A percentile compares a stretch with the other conserved stretches of the same genome.
Evolutionary conservation across 176 grass and related monocot species (phyloP).

Genomic region (Tillandsia fasciculata): DNA sequence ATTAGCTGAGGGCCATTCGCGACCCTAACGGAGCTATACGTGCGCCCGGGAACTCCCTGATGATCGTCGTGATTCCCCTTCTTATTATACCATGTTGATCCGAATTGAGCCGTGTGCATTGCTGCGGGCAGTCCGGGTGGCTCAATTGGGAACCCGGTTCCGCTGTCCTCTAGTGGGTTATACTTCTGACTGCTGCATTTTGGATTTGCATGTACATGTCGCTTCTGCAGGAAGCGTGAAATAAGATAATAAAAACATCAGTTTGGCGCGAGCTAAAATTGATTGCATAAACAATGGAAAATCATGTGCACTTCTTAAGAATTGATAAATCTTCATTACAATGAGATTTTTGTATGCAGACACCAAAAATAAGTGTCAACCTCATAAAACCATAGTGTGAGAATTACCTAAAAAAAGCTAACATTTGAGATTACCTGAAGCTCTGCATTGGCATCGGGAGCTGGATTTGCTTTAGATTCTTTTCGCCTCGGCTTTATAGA

Average conservation of each 20-base stretch:
- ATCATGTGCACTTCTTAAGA: too few relatives aligned
- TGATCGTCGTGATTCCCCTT: conserved; percentile 21
- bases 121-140: conserved; percentile 9
- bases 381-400: neutral
- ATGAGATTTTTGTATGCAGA: conserved; percentile 1
- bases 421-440: conserved; percentile 32
- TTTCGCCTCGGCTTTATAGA: conserved; percentile 44
- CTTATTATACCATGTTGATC: conserved; percentile 16
- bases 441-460: conserved; percentile 32
- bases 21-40: conserved; percentile 43
- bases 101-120: conserved; percentile 23
- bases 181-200: conserved; percentile 46
- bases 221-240: conserved; percentile 28
- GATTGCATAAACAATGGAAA: too few relatives aligned
- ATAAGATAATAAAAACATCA: neutral
- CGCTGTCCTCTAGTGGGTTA: conserved; percentile 33
- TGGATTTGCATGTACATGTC: conserved; percentile 36
- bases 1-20: conserved; percentile 26
- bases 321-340: neutral
- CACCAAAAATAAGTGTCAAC: neutral
- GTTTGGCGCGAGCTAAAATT: too few relatives aligned
- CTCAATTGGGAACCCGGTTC: conserved; percentile 38
- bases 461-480: conserved; percentile 27
- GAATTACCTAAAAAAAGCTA: neutral
- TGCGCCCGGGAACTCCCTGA: conserved; percentile 10